Evolutionary conservation across 176 grass and related monocot species (phyloP).

Genomic region (Eremochloa ophiuroides): DNA sequence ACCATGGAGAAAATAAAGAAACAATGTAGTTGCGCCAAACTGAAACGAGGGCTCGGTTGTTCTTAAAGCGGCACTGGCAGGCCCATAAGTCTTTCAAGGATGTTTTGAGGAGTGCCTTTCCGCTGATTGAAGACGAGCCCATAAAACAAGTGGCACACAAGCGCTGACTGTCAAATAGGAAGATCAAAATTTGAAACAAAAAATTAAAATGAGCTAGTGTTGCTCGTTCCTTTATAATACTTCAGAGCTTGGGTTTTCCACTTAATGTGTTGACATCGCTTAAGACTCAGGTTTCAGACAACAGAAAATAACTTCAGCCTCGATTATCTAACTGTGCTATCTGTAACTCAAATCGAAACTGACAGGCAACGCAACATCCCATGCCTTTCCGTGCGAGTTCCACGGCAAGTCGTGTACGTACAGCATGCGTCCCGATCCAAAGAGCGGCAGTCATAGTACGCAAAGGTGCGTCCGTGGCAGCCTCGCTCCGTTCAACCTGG

Average conservation of each 20-base stretch:
- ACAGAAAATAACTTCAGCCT: background rate
- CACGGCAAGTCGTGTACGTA: background rate
- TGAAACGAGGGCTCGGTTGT: background rate
- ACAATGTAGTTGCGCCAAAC: background rate
- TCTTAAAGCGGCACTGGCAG: too few species aligned
- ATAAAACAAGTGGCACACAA: too few species aligned
- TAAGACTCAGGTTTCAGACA: too few species aligned
- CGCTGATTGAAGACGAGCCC: too few species aligned
- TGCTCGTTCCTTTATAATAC: background rate
- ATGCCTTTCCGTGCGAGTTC: background rate
- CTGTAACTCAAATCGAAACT: background rate
- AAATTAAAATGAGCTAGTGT: too few species aligned
- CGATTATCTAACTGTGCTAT: background rate
- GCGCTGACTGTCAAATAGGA: too few species aligned
- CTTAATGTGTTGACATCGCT: background rate
- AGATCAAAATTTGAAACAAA: too few species aligned
- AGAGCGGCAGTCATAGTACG: background rate
- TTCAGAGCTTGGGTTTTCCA: background rate
- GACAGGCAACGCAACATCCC: background rate
- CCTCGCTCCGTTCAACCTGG: background rate
- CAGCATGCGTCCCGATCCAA: background rate
- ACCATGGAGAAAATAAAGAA: background rate
- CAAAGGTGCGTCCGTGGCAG: slow-evolving; percentile 10
- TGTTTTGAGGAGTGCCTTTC: too few species aligned
- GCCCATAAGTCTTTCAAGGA: too few species aligned